Evolutionary conservation across 106 monocot species (phyloP).

Genomic region (Posidonia australis): DNA sequence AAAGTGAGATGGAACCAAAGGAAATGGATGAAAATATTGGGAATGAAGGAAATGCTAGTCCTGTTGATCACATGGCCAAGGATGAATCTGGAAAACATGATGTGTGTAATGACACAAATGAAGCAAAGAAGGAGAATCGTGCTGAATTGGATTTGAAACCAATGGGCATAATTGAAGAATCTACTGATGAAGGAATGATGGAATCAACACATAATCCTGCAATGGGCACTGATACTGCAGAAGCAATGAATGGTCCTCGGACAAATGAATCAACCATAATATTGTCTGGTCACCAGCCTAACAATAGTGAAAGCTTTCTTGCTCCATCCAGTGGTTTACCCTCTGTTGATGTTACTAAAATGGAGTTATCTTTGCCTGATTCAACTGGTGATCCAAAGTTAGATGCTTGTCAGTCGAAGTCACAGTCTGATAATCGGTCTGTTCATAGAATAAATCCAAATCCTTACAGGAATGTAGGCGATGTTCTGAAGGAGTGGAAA

Average conservation of each 20-base stretch:
- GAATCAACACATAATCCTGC: constrained; percentile 18
- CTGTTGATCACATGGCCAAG: constrained; percentile 26
- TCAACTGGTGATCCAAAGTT: constrained; percentile 30
- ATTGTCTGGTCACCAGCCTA: constrained; percentile 32
- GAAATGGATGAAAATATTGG: not conserved
- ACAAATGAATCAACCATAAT: constrained; percentile 10
- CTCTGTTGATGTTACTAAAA: constrained; percentile 22
- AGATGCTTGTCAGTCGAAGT: constrained; percentile 26
- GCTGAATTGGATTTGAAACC: constrained; percentile 20
- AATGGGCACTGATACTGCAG: constrained; percentile 8
- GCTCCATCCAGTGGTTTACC: constrained; percentile 31
- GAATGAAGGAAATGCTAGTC: constrained; percentile 22
- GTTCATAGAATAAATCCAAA: constrained; percentile 35
- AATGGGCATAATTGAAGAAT: constrained; percentile 18
- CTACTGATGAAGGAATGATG: constrained; percentile 10
- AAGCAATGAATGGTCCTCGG: constrained; percentile 10
- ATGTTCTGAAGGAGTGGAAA: constrained; percentile 82
- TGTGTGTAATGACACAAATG: constrained; percentile 11
- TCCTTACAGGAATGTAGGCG: constrained; percentile 73
- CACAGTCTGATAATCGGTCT: constrained; percentile 18
- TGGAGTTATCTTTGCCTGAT: constrained; percentile 37
- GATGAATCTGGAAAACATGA: constrained; percentile 12
- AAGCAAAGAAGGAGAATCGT: constrained; percentile 13
- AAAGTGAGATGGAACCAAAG: not conserved
- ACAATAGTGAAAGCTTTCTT: constrained; percentile 20